Conservation (phyloP, 2,329 filamentous ascomycete genomes). For the Claviceps quebecensis region DNA sequence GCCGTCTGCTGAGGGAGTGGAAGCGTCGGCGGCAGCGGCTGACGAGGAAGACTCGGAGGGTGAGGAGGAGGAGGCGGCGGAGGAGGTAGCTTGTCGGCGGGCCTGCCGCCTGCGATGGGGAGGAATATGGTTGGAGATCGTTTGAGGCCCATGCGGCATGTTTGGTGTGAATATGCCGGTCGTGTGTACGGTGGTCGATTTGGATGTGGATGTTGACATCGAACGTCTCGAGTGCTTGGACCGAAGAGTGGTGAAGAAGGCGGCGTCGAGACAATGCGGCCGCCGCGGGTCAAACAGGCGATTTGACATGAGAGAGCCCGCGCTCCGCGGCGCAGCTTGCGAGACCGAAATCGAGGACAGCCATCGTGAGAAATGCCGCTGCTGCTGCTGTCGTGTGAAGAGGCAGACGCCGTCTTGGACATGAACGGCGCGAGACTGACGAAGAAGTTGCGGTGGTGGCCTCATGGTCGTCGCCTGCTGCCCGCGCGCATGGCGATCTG, state of each 20-base stretch:
- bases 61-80: not conserved
- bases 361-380: constrained; percentile 12
- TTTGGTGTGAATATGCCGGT: constrained; percentile 7
- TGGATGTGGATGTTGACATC: constrained; percentile 13
- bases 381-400: constrained; percentile 7
- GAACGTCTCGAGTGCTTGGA: constrained; percentile 14
- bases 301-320: constrained; percentile 23
- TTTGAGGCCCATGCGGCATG: constrained; percentile 10
- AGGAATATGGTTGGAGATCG: constrained; percentile 16
- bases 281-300: constrained; percentile 17
- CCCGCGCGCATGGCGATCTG: constrained; percentile 15
- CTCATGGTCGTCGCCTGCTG: constrained; percentile 17
- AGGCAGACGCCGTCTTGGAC: constrained; percentile 11
- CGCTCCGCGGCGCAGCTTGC: constrained; percentile 11
- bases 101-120: constrained; percentile 21
- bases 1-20: constrained; percentile 8
- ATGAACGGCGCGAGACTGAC: constrained; percentile 14
- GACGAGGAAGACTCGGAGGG: not conserved
- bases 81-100: constrained; percentile 11
- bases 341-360: constrained; percentile 16
- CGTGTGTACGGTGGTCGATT: constrained; percentile 6
- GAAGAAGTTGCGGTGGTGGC: constrained; percentile 19
- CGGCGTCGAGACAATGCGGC: constrained; percentile 20
- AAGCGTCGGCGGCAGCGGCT: not conserved
- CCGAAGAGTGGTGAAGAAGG: constrained; percentile 13